Percentiles rank a stretch among this genome's conserved stretches.
Conservation (phyloP, 495 filamentous ascomycete genomes). For the Penicillium parvum region DNA sequence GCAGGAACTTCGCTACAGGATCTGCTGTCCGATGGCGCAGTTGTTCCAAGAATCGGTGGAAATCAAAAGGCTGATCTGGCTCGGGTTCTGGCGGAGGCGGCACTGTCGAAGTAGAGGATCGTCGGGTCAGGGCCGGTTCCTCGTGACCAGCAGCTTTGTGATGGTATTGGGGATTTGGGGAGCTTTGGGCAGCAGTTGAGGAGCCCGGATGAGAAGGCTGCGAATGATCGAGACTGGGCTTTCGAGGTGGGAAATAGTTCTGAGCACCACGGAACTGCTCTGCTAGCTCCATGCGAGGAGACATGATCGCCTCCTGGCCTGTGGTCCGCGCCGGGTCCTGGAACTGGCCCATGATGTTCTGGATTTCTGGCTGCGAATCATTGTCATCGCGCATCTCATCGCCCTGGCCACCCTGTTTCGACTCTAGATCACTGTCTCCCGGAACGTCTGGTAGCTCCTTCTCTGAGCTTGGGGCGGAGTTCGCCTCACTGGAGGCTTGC, state of each 20-base stretch:
- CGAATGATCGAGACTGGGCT: slow-evolving; percentile 74
- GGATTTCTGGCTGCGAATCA: slow-evolving; percentile 78
- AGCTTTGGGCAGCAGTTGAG: slow-evolving; percentile 2
- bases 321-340: slow-evolving; percentile 62
- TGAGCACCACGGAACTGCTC: slow-evolving; percentile 61
- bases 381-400: slow-evolving; percentile 55
- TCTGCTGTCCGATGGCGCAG: slow-evolving; percentile 92
- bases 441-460: slow-evolving; percentile 56
- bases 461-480: slow-evolving; percentile 35
- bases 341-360: slow-evolving; percentile 90
- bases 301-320: slow-evolving; percentile 73
- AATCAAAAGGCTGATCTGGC: slow-evolving; percentile 89
- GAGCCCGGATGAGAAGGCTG: slow-evolving; percentile 18
- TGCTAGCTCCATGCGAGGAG: slow-evolving; percentile 68
- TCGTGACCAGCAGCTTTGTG: slow-evolving; percentile 20
- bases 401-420: slow-evolving; percentile 40
- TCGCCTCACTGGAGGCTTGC: slow-evolving; percentile 39
- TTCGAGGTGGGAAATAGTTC: slow-evolving; percentile 70
- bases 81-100: slow-evolving; percentile 87
- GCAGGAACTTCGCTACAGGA: slow-evolving; percentile 90
- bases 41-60: slow-evolving; percentile 94
- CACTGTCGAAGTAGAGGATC: slow-evolving; percentile 42
- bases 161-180: slow-evolving; percentile 13
- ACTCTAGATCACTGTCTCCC: slow-evolving; percentile 46
- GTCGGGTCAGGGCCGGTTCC: slow-evolving; percentile 44